Percentiles rank a stretch among this genome's conserved stretches.
Conservation (phyloP, 2,329 filamentous ascomycete genomes). For the Dothistroma septosporum region DNA sequence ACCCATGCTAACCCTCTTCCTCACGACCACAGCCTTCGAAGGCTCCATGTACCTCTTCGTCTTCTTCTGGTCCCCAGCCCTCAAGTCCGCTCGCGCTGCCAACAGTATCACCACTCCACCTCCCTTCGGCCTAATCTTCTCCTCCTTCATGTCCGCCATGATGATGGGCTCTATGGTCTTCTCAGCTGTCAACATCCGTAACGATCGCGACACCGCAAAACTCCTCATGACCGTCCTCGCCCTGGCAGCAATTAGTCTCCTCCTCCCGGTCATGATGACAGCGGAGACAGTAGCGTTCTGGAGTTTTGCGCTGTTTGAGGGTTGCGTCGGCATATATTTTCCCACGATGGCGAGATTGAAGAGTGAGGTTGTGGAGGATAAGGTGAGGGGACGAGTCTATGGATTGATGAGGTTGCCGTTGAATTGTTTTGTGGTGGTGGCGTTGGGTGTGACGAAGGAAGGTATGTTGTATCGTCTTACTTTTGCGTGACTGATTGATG, state of each 20-base stretch:
- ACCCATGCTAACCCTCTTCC: slow-evolving; percentile 49
- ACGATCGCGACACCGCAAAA: slow-evolving; percentile 18
- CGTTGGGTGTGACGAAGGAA: slow-evolving; percentile 45
- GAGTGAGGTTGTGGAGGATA: slow-evolving; percentile 53
- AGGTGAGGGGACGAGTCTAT: slow-evolving; percentile 53
- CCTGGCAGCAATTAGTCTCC: slow-evolving; percentile 37
- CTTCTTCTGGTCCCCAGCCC: slow-evolving; percentile 58
- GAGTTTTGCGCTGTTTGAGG: slow-evolving; percentile 56
- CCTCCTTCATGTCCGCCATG: slow-evolving; percentile 57
- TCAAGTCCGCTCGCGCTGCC: slow-evolving; percentile 34
- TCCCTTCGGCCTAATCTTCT: slow-evolving; percentile 53
- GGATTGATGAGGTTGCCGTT: slow-evolving; percentile 56
- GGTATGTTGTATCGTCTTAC: slow-evolving; percentile 11
- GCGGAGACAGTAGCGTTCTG: slow-evolving; percentile 48
- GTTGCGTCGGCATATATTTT: slow-evolving; percentile 56
- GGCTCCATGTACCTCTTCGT: slow-evolving; percentile 61
- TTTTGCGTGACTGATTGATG: too few relatives aligned
- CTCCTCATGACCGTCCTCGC: slow-evolving; percentile 41
- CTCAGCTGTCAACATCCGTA: slow-evolving; percentile 26
- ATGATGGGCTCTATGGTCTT: slow-evolving; percentile 57
- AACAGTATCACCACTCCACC: slow-evolving; percentile 16
- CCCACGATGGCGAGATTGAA: slow-evolving; percentile 55
- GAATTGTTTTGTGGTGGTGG: slow-evolving; percentile 54
- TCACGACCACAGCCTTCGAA: slow-evolving; percentile 57
- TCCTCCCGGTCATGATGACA: slow-evolving; percentile 38